Evolutionary conservation across 2,329 filamentous ascomycete species (phyloP).

Genomic region (Aspergillus sp.): DNA sequence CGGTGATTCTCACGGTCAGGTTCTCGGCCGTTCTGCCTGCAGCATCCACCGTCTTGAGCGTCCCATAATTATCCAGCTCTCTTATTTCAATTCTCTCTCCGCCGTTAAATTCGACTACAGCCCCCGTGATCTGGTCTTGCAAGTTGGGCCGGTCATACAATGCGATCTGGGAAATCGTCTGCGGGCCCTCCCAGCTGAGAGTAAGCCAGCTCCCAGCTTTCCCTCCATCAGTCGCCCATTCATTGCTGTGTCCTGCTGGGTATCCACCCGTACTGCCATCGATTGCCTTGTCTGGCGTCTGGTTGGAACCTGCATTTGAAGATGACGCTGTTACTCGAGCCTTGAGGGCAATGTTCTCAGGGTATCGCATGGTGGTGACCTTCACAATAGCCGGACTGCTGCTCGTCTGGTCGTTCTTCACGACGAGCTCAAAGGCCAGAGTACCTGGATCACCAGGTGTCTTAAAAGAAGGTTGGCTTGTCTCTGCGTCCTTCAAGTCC

Average conservation of each 20-base stretch:
- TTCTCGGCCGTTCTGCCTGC: not conserved
- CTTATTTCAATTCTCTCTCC: not conserved
- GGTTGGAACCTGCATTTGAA: not conserved
- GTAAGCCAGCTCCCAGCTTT: constrained; percentile 6
- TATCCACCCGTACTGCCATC: constrained; percentile 1
- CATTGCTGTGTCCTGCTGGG: not conserved
- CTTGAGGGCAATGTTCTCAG: constrained; percentile 5
- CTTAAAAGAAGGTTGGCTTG: not conserved
- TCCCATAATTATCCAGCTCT: constrained; percentile 6
- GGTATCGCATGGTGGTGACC: not conserved
- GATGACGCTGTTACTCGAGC: constrained; percentile 7
- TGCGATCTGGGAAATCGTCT: constrained; percentile 4
- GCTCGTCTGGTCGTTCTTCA: not conserved
- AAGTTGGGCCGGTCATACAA: constrained; percentile 11
- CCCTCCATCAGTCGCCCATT: constrained; percentile 9
- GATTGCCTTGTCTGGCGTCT: constrained; percentile 5
- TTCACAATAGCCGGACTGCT: constrained; percentile 3
- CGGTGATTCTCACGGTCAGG: constrained; percentile 9
- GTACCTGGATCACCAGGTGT: not conserved
- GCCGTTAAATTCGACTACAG: constrained; percentile 7
- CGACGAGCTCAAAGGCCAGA: constrained; percentile 4
- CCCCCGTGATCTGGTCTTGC: constrained; percentile 9
- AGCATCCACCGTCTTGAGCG: not conserved
- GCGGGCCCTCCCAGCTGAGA: constrained; percentile 6
- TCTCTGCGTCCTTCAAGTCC: not conserved